A percentile compares a stretch with the other conserved stretches of the same genome.
phyloP scores from a whole-genome alignment of 2,329 filamentous ascomycete species.

The Fusarium mangiferae region DNA sequence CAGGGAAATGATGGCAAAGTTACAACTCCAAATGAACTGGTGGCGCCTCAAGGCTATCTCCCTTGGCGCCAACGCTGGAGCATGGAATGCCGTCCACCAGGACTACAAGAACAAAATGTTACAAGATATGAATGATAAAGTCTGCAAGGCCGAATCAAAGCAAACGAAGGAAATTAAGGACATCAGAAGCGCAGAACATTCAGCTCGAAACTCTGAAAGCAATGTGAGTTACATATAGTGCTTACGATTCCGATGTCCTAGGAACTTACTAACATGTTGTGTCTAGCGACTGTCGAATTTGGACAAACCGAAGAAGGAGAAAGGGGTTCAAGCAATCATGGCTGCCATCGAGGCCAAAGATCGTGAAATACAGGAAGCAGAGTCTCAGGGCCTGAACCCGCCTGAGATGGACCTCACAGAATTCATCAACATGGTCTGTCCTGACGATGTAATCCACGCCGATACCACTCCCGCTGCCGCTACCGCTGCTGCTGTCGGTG shows the following conservation, averaged over 20 bases:
- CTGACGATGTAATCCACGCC: neutral
- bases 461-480: neutral
- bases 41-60: conserved; percentile 42
- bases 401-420: neutral
- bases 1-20: conserved; percentile 37
- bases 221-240: conserved; percentile 3
- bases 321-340: neutral
- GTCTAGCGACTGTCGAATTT: neutral
- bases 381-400: neutral
- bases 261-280: neutral
- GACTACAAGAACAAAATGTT: conserved; percentile 36
- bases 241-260: neutral
- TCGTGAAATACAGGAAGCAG: neutral
- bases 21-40: conserved; percentile 43
- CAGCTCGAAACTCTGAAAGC: neutral
- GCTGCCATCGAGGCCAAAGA: conserved; percentile 20
- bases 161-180: neutral
- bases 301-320: neutral
- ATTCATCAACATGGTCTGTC: neutral
- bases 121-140: conserved; percentile 18
- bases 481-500: neutral
- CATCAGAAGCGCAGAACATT: neutral
- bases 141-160: neutral
- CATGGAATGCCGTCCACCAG: conserved; percentile 35
- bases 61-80: conserved; percentile 35